Conservation (phyloP, 441 rosid genomes). For the Pelargonium cotyledonis region DNA sequence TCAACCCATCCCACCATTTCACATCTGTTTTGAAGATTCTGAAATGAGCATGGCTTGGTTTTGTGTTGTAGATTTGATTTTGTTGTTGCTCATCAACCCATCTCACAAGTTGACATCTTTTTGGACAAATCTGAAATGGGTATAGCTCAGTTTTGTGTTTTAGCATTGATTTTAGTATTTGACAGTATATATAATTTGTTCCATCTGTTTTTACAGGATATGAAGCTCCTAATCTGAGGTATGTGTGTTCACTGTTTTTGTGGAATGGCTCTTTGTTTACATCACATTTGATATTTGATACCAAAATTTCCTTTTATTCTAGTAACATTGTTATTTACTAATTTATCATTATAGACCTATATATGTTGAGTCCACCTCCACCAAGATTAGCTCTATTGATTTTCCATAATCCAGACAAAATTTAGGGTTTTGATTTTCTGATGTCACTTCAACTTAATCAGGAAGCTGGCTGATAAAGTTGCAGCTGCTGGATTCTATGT, state of each 20-base stretch:
- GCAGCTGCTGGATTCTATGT: constrained; percentile 27
- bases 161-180: background rate
- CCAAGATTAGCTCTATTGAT: background rate
- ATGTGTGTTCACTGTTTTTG: constrained; percentile 3
- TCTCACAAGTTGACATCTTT: background rate
- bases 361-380: too few relatives aligned
- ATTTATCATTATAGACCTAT: too few relatives aligned
- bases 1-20: too few relatives aligned
- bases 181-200: too few relatives aligned
- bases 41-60: too few relatives aligned
- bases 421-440: background rate
- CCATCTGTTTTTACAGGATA: constrained; percentile 39
- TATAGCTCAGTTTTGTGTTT: background rate
- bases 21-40: background rate
- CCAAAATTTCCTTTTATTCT: too few relatives aligned
- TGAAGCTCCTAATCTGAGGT: constrained; percentile 67
- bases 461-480: constrained; percentile 29
- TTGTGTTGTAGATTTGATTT: too few relatives aligned
- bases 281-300: too few relatives aligned
- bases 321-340: too few relatives aligned
- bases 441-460: background rate
- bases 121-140: background rate
- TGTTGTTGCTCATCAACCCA: background rate
- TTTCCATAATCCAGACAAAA: background rate
- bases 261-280: background rate